Evolutionary conservation across 2,329 filamentous ascomycete species (phyloP), one percentile per base, ranked within the genome.

Genomic region (Cordyceps cicadae): DNA sequence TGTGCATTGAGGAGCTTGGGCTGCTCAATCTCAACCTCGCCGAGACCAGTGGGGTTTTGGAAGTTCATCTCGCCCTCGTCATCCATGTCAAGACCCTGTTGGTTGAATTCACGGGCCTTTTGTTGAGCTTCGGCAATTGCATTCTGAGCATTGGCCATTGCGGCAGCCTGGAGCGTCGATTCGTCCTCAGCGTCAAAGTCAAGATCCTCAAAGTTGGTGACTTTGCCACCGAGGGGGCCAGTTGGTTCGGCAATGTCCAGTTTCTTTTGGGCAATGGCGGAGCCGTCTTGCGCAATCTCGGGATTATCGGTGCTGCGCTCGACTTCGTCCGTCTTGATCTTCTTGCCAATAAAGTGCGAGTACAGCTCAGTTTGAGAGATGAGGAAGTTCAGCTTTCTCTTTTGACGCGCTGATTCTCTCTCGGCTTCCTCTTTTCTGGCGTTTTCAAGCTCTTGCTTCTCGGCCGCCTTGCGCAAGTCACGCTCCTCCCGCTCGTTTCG

Each of bases 51-150:
- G 0, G 94, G 94, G 72, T 99, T 97, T 77, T 99, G 94, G 80
- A 99, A 99, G 77, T 99, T 99, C 89, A 99, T 90, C 76, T 99
- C 94, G 67, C 92, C 93, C 69, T 97, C 92, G 62, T 97, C 92
- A 66, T 94, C 89, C 73, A 89, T 86, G 62, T 84, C 85, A 8
- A 74, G 68, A 69, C 86, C 84, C 57, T 85, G 79, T 63, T 91
- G 87, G 76, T 97, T 96, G 81, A 99, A 99, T 11, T 90, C 90
- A 56, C 92, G 87, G 0, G 94, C 94, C 73, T 94, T 92, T 72
- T 92, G 87, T 73, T 97, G 91, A 0, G 94, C 94, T 73, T 97
- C 90, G 67, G 96, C 89, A 64, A 99, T 92, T 63, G 94, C 94
- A 70, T 91, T 93, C 71, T 97, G 93, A 1, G 94, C 94, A 71